phyloP scores from a whole-genome alignment of 2,329 filamentous ascomycete species.

The Penicillium italicum region DNA sequence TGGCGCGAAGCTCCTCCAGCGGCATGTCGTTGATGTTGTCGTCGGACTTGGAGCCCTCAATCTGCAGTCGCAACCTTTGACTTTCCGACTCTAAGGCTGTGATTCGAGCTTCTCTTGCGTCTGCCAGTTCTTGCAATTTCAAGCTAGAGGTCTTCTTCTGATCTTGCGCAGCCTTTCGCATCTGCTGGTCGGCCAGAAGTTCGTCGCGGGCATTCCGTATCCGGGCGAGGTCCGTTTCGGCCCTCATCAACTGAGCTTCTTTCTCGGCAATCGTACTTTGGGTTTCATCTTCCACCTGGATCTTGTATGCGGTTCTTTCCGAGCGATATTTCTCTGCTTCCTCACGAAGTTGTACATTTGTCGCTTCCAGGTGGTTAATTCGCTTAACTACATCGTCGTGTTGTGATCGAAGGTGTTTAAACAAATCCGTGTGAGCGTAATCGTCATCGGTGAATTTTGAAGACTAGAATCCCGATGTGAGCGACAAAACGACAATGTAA shows the following conservation, averaged over 20 bases:
- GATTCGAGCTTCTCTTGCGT: slow-evolving; percentile 77
- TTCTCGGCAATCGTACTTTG: slow-evolving; percentile 70
- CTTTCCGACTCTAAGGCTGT: slow-evolving; percentile 77
- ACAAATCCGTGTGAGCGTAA: slow-evolving; percentile 86
- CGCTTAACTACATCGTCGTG: slow-evolving; percentile 90
- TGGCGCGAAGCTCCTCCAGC: slow-evolving; percentile 67
- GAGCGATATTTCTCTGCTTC: slow-evolving; percentile 81
- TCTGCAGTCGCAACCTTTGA: slow-evolving; percentile 61
- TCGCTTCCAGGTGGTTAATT: slow-evolving; percentile 85
- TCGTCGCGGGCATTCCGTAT: slow-evolving; percentile 84
- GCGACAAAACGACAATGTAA: background rate
- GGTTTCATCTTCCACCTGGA: slow-evolving; percentile 75
- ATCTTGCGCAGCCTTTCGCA: slow-evolving; percentile 75
- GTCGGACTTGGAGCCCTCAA: slow-evolving; percentile 47
- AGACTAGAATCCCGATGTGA: slow-evolving; percentile 42
- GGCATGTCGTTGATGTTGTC: slow-evolving; percentile 58
- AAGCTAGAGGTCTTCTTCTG: slow-evolving; percentile 66
- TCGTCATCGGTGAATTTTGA: slow-evolving; percentile 84
- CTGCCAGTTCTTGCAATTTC: slow-evolving; percentile 75
- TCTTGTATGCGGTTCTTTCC: slow-evolving; percentile 77
- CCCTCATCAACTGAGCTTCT: slow-evolving; percentile 73
- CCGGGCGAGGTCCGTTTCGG: slow-evolving; percentile 80
- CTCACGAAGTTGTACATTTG: slow-evolving; percentile 77
- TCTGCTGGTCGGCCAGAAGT: slow-evolving; percentile 72
- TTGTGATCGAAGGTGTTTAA: slow-evolving; percentile 84